These are phyloP conservation scores for Byssoonygena ceratinophila DNA, from an alignment of 2,329 filamentous ascomycete species.

Conservation along the genomic window DNA sequence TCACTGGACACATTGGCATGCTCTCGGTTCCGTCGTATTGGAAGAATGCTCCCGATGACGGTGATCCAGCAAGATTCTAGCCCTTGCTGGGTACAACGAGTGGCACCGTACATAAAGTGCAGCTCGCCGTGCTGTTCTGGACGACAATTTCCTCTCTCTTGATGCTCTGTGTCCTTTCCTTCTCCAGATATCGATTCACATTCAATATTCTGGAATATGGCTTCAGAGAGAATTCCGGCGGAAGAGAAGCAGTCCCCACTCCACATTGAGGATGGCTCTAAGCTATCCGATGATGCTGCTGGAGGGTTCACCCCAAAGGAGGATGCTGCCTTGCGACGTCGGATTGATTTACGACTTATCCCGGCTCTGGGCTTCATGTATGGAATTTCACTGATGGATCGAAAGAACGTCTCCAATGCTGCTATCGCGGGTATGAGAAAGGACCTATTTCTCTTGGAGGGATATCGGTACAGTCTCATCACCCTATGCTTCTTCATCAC, in stretches of 20 bases:
- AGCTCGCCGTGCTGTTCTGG: background rate
- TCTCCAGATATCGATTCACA: background rate
- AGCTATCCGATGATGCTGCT: constrained; percentile 2
- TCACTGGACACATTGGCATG: background rate
- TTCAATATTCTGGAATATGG: background rate
- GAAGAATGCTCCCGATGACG: background rate
- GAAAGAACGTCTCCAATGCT: constrained; percentile 62
- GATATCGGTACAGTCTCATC: constrained; percentile 41
- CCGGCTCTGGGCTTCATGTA: constrained; percentile 54
- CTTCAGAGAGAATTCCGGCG: background rate
- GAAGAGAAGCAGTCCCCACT: background rate
- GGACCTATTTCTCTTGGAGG: constrained; percentile 21
- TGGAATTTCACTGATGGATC: constrained; percentile 63
- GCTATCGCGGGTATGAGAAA: constrained; percentile 49
- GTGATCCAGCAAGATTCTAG: background rate
- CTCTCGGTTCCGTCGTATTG: background rate
- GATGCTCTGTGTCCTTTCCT: background rate
- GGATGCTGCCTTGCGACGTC: constrained; percentile 54
- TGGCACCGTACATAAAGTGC: background rate
- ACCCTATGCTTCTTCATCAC: constrained; percentile 65
- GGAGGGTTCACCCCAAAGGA: constrained; percentile 46
- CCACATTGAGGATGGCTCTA: constrained; percentile 9
- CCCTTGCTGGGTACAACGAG: background rate
- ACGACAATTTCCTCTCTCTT: background rate
- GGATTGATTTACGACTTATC: constrained; percentile 55